These are phyloP conservation scores for Lactarius quietus DNA, from an alignment of 768 basidiomycete genomes.

Conservation along the genomic window DNA sequence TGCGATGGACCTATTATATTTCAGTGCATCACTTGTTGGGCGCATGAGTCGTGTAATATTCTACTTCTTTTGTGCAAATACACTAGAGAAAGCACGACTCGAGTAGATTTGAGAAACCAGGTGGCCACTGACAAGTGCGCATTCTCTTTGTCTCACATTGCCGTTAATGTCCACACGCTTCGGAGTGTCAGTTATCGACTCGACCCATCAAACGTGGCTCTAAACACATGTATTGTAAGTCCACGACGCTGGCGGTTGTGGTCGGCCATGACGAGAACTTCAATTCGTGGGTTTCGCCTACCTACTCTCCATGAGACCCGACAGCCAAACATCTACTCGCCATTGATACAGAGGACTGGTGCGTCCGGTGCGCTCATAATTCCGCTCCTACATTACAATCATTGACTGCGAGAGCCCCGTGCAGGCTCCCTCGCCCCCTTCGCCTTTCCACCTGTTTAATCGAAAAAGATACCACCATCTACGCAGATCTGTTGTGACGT, in stretches of 20 bases:
- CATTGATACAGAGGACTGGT: too few species aligned
- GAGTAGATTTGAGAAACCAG: not conserved
- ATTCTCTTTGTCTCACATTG: not conserved
- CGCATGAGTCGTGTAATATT: not conserved
- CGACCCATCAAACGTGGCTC: too few species aligned
- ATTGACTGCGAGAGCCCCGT: not conserved
- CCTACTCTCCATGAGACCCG: not conserved
- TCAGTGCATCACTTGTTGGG: constrained; percentile 9
- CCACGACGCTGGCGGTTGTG: not conserved
- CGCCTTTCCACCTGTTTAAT: constrained; percentile 4
- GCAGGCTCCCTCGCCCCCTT: not conserved
- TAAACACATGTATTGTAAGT: not conserved
- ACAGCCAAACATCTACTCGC: too few species aligned
- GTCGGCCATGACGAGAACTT: not conserved
- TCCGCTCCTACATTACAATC: not conserved
- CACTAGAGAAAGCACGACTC: constrained; percentile 5
- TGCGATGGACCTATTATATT: not conserved
- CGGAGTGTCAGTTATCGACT: not conserved
- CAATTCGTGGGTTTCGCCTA: not conserved
- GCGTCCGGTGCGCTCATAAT: not conserved
- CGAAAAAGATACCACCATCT: constrained; percentile 9
- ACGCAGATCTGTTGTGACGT: constrained; percentile 7
- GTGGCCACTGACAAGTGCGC: not conserved
- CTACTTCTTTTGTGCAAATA: constrained; percentile 5
- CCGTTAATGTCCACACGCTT: not conserved